Conservation (phyloP, 306 rosid species). For the Mucuna pruriens region DNA sequence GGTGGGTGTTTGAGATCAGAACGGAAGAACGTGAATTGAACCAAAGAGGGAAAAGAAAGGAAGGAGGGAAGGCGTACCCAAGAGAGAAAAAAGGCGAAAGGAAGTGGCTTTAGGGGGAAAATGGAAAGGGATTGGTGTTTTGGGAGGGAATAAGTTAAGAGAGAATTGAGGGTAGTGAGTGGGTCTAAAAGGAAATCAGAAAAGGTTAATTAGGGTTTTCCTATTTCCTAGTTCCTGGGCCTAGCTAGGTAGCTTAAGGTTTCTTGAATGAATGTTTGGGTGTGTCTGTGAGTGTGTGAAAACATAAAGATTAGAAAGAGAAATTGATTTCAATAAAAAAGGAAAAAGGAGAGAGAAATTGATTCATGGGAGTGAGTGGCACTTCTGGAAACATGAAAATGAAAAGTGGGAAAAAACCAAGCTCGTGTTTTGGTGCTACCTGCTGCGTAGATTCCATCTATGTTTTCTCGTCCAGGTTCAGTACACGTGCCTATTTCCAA, state of each 20-base stretch:
- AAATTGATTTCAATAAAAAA: too few species aligned
- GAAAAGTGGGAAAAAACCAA: constrained; percentile 14
- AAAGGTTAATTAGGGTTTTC: constrained; percentile 53
- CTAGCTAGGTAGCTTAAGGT: not conserved
- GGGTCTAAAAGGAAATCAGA: constrained; percentile 33
- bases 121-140: not conserved
- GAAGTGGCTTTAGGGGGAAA: constrained; percentile 36
- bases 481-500: not conserved
- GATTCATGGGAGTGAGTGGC: constrained; percentile 27
- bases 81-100: constrained; percentile 23
- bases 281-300: not conserved
- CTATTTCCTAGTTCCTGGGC: not conserved
- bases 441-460: not conserved
- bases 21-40: constrained; percentile 16
- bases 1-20: constrained; percentile 34
- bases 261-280: not conserved
- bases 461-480: constrained; percentile 13
- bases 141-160: constrained; percentile 16
- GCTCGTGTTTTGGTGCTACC: constrained; percentile 22
- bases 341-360: constrained; percentile 8
- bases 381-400: constrained; percentile 23
- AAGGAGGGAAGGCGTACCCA: constrained; percentile 32
- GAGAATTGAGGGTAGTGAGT: constrained; percentile 28
- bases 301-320: too few species aligned
- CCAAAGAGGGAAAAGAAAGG: constrained; percentile 14